A percentile compares a stretch with the other conserved stretches of the same genome.
phyloP scores from a whole-genome alignment of 2,329 filamentous ascomycete genomes.

The Stachybotrys chlorohalonatus region DNA sequence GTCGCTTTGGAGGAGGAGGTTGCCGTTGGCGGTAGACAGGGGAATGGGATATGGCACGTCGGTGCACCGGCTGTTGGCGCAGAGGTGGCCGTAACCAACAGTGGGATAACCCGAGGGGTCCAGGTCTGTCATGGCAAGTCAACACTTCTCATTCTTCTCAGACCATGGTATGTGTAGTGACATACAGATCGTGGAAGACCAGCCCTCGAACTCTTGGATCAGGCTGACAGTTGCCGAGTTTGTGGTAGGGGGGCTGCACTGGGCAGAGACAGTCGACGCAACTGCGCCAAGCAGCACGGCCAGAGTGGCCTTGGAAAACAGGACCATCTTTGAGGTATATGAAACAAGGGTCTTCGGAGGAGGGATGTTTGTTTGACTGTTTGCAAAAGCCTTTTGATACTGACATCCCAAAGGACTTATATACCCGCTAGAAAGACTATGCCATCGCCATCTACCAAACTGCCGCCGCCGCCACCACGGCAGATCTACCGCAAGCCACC shows the following conservation, averaged over 20 bases:
- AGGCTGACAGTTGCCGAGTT: slow-evolving; percentile 3
- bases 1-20: slow-evolving; percentile 23
- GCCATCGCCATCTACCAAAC: neutral
- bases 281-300: slow-evolving; percentile 1
- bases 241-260: slow-evolving; percentile 7
- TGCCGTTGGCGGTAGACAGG: slow-evolving; percentile 28
- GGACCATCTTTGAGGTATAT: neutral
- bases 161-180: neutral
- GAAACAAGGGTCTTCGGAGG: neutral
- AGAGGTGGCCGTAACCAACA: slow-evolving; percentile 42
- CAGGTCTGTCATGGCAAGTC: slow-evolving; percentile 8
- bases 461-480: neutral
- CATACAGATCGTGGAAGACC: slow-evolving; percentile 3
- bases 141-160: slow-evolving; percentile 6
- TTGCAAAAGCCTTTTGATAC: neutral
- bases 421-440: neutral
- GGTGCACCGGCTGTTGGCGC: slow-evolving; percentile 27
- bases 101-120: slow-evolving; percentile 38
- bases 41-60: slow-evolving; percentile 38
- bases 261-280: slow-evolving; percentile 2
- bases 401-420: neutral
- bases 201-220: slow-evolving; percentile 4
- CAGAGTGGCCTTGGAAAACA: neutral
- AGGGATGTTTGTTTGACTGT: neutral
- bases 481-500: neutral